These are phyloP conservation scores for Suillus luteus DNA, from an alignment of 768 basidiomycete species.

Conservation along the genomic window DNA sequence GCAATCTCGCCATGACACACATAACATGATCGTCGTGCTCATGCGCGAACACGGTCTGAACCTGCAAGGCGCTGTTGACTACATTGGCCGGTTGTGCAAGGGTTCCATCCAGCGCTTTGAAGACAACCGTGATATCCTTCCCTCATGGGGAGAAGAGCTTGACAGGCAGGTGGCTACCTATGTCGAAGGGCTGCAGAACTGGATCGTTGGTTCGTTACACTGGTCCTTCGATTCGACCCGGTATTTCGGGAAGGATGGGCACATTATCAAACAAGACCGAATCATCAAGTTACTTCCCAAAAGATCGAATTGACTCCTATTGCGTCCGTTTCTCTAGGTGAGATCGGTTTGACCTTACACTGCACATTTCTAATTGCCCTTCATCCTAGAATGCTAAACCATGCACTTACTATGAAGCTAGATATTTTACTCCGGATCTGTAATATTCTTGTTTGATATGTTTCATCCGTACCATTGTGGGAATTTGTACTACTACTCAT, in stretches of 20 bases:
- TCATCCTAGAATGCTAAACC: neutral
- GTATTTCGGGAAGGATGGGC: slow-evolving; percentile 66
- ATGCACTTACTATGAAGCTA: neutral
- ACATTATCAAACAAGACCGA: slow-evolving; percentile 34
- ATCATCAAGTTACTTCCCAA: slow-evolving; percentile 52
- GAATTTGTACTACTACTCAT: neutral
- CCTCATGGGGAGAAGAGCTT: slow-evolving; percentile 63
- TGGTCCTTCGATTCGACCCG: slow-evolving; percentile 64
- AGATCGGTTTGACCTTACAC: neutral
- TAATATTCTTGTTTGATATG: neutral
- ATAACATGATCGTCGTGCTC: slow-evolving; percentile 74
- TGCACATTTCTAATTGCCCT: neutral
- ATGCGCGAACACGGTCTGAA: slow-evolving; percentile 59
- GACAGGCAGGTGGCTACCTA: slow-evolving; percentile 61
- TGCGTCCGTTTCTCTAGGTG: neutral
- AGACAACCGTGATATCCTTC: slow-evolving; percentile 48
- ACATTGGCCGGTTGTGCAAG: slow-evolving; percentile 61
- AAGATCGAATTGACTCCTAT: slow-evolving; percentile 16
- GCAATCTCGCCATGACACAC: slow-evolving; percentile 66
- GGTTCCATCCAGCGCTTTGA: slow-evolving; percentile 55
- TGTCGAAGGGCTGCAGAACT: slow-evolving; percentile 63
- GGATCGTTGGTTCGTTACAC: slow-evolving; percentile 72
- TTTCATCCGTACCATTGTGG: neutral
- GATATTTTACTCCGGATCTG: neutral
- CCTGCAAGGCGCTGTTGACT: slow-evolving; percentile 64